These are phyloP conservation scores for Rhizophora mangle DNA, from an alignment of 345 rosid genomes.

Conservation along the genomic window DNA sequence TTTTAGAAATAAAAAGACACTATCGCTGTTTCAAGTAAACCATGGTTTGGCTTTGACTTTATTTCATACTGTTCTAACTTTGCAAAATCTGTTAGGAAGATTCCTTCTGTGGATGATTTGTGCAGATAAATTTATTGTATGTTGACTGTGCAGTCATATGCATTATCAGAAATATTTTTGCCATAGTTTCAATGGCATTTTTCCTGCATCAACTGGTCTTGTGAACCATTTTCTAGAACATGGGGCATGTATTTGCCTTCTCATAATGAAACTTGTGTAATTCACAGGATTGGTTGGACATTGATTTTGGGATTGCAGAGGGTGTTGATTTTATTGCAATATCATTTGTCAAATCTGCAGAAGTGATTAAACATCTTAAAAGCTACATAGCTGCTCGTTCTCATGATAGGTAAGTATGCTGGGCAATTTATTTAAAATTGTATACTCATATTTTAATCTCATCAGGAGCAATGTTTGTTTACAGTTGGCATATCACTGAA, in stretches of 20 bases:
- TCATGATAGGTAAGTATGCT: constrained; percentile 52
- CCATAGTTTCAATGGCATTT: neutral
- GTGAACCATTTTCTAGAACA: neutral
- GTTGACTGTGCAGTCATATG: too few species aligned
- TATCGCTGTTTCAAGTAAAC: too few species aligned
- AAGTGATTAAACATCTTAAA: constrained; percentile 90
- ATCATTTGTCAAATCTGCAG: constrained; percentile 99
- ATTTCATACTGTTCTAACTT: too few species aligned
- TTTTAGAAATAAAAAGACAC: too few species aligned
- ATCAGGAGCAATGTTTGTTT: neutral
- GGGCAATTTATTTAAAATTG: neutral
- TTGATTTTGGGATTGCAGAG: constrained; percentile 92
- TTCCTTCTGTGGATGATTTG: too few species aligned
- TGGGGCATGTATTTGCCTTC: neutral
- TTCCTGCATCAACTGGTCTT: neutral
- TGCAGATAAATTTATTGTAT: too few species aligned
- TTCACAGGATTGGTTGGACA: constrained; percentile 96
- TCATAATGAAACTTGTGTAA: constrained; percentile 1
- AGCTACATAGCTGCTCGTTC: constrained; percentile 94
- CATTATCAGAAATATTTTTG: too few species aligned
- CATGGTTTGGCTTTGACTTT: too few species aligned
- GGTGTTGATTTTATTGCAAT: constrained; percentile 96
- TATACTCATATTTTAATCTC: neutral
- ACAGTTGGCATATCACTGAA: neutral
- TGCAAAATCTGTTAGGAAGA: too few species aligned